Evolutionary conservation across 768 basidiomycete species (phyloP), one percentile per base, ranked within the genome.

Genomic region (Russula olivacea): DNA sequence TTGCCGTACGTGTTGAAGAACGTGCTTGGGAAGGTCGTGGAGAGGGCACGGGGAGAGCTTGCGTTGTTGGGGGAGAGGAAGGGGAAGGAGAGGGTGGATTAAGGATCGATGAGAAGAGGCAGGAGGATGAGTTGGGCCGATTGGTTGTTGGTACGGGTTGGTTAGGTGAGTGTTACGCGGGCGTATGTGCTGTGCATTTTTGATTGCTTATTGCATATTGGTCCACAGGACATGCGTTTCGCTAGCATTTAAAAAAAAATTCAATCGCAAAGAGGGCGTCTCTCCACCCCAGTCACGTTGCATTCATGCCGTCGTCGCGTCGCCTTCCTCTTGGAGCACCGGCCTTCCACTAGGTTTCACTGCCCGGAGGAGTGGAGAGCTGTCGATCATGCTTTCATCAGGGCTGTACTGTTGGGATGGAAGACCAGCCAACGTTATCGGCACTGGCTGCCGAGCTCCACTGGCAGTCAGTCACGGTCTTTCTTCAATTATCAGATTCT

Each of bases 31-130:
- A 28, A 19, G 0, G 52, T 71, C 1, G 71, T 68, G 21, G 54
- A 63, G 5, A 49, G 51, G 6, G 69, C 68, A 0, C 58, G 64
- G 40, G 51, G n/a, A 23, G 71, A 72, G 45, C 40, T 64, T 19
- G 58, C n/a, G 6, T 10, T 36, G n/a, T 25, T 50, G 15, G 53
- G 40, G 45, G 40, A 47, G 52, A 10, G 36, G 32, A 59, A 34
- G 41, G 15, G 19, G 38, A 62, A n/a, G 47, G 12, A 12, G 52
- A 25, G 36, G 11, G 4, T 47, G 45, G 45, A 47, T n/a, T 48
- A 47, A 58, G 34, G 43, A 45, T 25, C 45, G 28, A 12, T 30
- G 8, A 21, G 51, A 21, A 0, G 32, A 21, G 12, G 21, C 12
- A 12, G 52, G 36, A 5, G 38, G 38, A 15, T 40, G 12, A 14